A percentile compares a stretch with the other conserved stretches of the same genome.
Conservation (phyloP, 345 rosid genomes). For the Ricinus communis region DNA sequence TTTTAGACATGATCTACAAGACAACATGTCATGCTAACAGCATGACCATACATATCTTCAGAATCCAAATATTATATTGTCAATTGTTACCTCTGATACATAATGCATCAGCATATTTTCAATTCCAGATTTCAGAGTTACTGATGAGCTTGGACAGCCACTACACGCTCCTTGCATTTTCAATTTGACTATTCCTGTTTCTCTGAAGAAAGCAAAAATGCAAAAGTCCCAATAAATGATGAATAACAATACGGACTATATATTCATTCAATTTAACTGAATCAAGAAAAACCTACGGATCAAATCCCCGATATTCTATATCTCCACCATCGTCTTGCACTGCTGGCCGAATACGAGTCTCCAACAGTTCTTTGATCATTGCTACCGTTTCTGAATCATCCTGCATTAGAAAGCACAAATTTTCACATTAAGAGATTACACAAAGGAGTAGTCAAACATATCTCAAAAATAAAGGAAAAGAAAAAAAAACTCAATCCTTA, state of each 20-base stretch:
- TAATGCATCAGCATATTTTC: slow-evolving; percentile 99
- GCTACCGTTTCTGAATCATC: slow-evolving; percentile 97
- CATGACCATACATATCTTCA: not conserved
- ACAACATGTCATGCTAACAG: not conserved
- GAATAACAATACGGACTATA: not conserved
- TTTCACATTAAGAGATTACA: not conserved
- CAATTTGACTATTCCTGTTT: slow-evolving; percentile 87
- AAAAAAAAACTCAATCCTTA: not conserved
- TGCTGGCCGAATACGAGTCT: slow-evolving; percentile 94
- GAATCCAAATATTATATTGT: not conserved
- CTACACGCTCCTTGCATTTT: slow-evolving; percentile 99
- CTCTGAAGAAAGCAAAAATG: slow-evolving; percentile 44
- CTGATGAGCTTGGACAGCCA: slow-evolving; percentile 98
- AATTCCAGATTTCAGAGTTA: slow-evolving; percentile 95
- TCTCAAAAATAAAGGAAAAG: too few species aligned
- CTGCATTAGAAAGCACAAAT: slow-evolving; percentile 35
- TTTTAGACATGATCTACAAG: not conserved
- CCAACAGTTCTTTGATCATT: slow-evolving; percentile 95
- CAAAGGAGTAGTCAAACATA: not conserved
- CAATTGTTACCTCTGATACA: slow-evolving; percentile 74
- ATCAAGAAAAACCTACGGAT: slow-evolving; percentile 50
- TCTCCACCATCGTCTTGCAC: slow-evolving; percentile 99
- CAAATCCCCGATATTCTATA: slow-evolving; percentile 83
- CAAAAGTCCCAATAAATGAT: slow-evolving; percentile 7
- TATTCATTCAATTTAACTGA: not conserved